Evolutionary conservation across 2,329 filamentous ascomycete species (phyloP).

Genomic region (Sporothrix brasiliensis): DNA sequence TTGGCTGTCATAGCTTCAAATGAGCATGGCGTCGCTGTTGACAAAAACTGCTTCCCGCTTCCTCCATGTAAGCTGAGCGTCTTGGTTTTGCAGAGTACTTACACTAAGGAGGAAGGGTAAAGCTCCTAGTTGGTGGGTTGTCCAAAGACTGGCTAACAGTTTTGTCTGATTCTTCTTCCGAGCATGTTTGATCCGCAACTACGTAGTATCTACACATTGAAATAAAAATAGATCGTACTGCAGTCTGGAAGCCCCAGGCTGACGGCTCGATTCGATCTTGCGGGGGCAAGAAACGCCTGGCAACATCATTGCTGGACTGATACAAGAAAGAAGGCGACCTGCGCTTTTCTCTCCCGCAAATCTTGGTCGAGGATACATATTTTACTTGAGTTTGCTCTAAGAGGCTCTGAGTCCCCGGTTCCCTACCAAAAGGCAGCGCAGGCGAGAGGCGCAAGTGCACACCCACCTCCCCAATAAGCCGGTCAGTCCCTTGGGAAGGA

Average conservation of each 20-base stretch:
- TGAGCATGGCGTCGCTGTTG: not conserved
- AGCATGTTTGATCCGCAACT: slow-evolving; percentile 6
- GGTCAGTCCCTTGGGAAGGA: no score
- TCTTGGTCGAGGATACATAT: no score
- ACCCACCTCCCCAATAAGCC: no score
- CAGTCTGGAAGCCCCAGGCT: not conserved
- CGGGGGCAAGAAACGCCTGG: not conserved
- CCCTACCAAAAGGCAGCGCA: no score
- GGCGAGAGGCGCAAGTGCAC: no score
- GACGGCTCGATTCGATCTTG: not conserved
- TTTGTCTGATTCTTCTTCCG: not conserved
- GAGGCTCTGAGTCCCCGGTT: no score
- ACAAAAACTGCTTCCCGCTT: not conserved
- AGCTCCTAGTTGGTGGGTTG: slow-evolving; percentile 14
- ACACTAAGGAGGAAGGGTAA: no score
- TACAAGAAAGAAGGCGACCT: no score
- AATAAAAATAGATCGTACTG: slow-evolving; percentile 23
- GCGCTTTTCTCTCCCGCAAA: no score
- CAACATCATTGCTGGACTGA: not conserved
- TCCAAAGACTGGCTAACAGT: not conserved
- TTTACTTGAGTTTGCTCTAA: no score
- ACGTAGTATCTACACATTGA: slow-evolving; percentile 21
- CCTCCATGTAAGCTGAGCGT: not conserved
- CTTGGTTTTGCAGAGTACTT: not conserved
- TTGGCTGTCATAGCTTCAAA: not conserved